Evolutionary conservation across 805 yeast species (phyloP).

Genomic region (Scheffersomyces amazonensis): DNA sequence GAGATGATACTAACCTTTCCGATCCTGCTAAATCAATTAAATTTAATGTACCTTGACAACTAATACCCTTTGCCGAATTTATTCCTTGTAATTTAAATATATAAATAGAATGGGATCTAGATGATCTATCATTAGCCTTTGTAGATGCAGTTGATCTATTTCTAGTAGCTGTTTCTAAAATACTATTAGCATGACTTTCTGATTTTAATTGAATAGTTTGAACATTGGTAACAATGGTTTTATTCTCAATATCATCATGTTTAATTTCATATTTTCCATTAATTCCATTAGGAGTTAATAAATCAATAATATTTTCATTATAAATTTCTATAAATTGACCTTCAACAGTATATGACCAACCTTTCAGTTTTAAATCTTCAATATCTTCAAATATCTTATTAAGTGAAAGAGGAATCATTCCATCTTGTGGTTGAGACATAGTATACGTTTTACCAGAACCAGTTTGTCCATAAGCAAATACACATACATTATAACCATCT

Average conservation of each 20-base stretch:
- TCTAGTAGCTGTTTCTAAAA: constrained; percentile 53
- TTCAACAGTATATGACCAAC: constrained; percentile 59
- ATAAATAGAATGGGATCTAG: constrained; percentile 88
- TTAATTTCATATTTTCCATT: constrained; percentile 61
- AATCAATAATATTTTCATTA: constrained; percentile 76
- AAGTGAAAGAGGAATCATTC: constrained; percentile 79
- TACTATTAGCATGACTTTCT: constrained; percentile 44
- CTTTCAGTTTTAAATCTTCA: constrained; percentile 43
- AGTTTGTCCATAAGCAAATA: constrained; percentile 96
- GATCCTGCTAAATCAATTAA: constrained; percentile 93
- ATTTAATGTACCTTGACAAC: constrained; percentile 61
- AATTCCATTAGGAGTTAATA: constrained; percentile 35
- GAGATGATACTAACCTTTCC: constrained; percentile 74
- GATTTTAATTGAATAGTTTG: constrained; percentile 45
- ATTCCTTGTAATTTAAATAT: constrained; percentile 58
- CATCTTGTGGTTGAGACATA: constrained; percentile 69
- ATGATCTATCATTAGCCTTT: constrained; percentile 74
- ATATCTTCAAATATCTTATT: constrained; percentile 64
- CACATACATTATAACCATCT: constrained; percentile 89
- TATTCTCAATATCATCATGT: constrained; percentile 55
- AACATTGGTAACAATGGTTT: constrained; percentile 61
- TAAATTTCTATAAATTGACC: constrained; percentile 90
- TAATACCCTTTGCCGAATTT: constrained; percentile 47
- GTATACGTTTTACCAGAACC: constrained; percentile 94
- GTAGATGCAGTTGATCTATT: constrained; percentile 82